Evolutionary conservation across 202 grass and related monocot species (phyloP), one percentile per base, ranked within the genome.

Genomic region (Zoysia matrella): DNA sequence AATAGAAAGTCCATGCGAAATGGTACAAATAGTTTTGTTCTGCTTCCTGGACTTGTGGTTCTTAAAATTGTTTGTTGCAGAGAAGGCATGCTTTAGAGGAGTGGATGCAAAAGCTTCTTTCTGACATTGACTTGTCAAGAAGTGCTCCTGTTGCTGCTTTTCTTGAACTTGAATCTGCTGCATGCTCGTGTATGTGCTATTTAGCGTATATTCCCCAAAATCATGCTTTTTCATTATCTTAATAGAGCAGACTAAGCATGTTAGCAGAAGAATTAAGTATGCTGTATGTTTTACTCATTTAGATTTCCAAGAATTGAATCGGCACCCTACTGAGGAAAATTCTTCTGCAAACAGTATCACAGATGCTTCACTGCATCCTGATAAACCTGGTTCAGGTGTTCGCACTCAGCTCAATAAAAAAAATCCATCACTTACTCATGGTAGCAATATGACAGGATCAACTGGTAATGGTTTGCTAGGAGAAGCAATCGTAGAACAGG

Each of bases 51-150:
- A 70, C 30, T 56, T 57, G 48, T 86, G 76, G 84, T 91, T 73
- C 90, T 93, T 69, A 90, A 83, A 79, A 65, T 84, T n/a, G 58
- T 87, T 51, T 67, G 3, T 85, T 92, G 60, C 93, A 99, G 96
- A 96, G 96, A 88, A 95, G 96, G 69, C 89, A 72, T 77, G 73
- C 85, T 53, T 87, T 99, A 80, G 96, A 95, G 75, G 96, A 95
- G 66, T 99, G 96, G 96, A 88, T 96, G 89, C 89, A 87, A 73
- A 96, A 94, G 81, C 73, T 99, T 81, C 96, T 99, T 81, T 99
- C 89, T 74, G 93, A 99, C 80, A 93, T 99, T 80, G 91, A 95
- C 30, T 76, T 99, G 71, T 95, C 96, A 47, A 96, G 96, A 94
- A 99, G 93, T 89, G 81, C 96, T 80, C 87, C 68, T 84, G 85